Evolutionary conservation across 1,284 basidiomycete genomes (phyloP), one percentile per base, ranked within the genome.

Genomic region (Fomitopsis schrenkii): DNA sequence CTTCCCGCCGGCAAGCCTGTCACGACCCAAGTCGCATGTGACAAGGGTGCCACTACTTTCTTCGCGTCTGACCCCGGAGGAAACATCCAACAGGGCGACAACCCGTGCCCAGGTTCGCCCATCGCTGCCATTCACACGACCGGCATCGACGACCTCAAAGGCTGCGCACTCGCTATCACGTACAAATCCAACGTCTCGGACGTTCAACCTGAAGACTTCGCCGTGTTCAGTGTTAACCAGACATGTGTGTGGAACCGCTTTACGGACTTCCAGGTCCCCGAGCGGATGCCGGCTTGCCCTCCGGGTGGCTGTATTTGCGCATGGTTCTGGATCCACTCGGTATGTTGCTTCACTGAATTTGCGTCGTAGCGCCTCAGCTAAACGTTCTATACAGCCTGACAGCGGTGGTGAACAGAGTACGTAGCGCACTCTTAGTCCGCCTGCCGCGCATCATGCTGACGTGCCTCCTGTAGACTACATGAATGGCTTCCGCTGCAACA

Each of bases 291-390:
- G 0, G 76, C 84, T 15, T 91, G 90, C 68, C 86, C 88, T 0
- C 69, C 64, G n/a, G 84, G 82, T 15, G 83, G 83, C 22, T 91
- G 89, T 69, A 82, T 80, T 33, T 91, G 89, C 71, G 82, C 86
- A 5, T 93, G 85, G 79, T 88, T 88, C 70, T 93, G 89, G 90
- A 84, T 90, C 41, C 88, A 90, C 68, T 80, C 82, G 2, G 79
- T 79, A 63, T 15, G 79, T 73, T 5, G n/a, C 22, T 17, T 6
- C 14, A 28, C 12, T 4, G 12, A n/a, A 1, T 15, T 30, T 7
- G 28, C 14, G 10, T 15, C 17, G 15, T 33, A 22, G 8, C 26
- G 26, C 28, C 14, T 7, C 2, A 30, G 26, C 42, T 26, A 66
- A 41, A 26, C 9, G 38, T 9, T 30, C 50, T 26, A 22, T 55